Percentiles rank a stretch among this genome's conserved stretches.
Conservation (phyloP, 2,329 filamentous ascomycete genomes). For the Fusarium tricinctum region DNA sequence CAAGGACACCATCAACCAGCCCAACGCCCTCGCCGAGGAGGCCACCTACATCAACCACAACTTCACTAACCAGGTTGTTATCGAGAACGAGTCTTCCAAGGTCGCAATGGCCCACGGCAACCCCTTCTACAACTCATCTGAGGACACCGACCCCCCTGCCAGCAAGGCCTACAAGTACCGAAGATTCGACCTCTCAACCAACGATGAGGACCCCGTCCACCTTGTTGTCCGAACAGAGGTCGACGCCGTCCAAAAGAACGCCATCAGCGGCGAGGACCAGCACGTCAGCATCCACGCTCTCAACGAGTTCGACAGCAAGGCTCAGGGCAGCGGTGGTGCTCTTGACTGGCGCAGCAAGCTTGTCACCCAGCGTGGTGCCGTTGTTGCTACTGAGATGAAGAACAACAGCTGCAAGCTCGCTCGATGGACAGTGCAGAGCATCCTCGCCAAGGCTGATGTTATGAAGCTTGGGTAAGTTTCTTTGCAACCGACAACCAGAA, state of each 20-base stretch:
- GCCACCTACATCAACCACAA: conserved; percentile 99
- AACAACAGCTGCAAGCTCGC: conserved; percentile 99
- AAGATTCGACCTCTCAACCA: conserved; percentile 93
- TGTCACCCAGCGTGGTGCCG: conserved; percentile 92
- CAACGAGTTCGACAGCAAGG: conserved; percentile 99
- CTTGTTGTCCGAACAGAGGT: conserved; percentile 94
- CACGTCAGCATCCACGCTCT: conserved; percentile 93
- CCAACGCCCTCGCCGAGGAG: conserved; percentile 92
- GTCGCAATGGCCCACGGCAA: conserved; percentile 89
- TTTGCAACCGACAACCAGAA: background rate
- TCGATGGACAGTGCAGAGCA: conserved; percentile 96
- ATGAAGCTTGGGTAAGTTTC: conserved; percentile 93
- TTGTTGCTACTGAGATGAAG: conserved; percentile 99
- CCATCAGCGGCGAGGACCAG: conserved; percentile 91
- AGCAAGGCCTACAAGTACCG: conserved; percentile 99
- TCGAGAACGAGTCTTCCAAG: conserved; percentile 83
- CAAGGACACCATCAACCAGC: conserved; percentile 96
- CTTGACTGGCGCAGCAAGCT: conserved; percentile 98
- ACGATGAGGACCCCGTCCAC: conserved; percentile 94
- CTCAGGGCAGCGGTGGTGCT: conserved; percentile 92
- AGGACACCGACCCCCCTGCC: conserved; percentile 93
- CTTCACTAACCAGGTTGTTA: conserved; percentile 95
- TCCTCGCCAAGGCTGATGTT: conserved; percentile 95
- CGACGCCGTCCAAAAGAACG: conserved; percentile 96
- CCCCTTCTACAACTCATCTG: conserved; percentile 95